Evolutionary conservation across 140 eudicot species (phyloP), one percentile per base, ranked within the genome.

Genomic region (Oenanthe javanica): DNA sequence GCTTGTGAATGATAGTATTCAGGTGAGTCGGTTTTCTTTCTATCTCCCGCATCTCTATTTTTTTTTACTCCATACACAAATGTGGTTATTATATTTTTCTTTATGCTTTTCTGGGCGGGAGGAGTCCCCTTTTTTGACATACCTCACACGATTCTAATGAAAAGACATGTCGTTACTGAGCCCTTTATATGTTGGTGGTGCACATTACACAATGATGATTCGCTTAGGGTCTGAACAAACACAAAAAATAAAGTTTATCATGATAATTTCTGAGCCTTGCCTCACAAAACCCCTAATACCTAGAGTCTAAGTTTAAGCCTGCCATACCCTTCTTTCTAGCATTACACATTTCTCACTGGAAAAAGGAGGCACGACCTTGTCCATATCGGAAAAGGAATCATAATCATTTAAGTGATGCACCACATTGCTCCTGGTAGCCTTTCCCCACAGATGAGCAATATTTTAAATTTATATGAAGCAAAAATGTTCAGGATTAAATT

Each of bases 1-100:
- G 86, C 97, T 94, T 80, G 97, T 94, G 45, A 94, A 91, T 72
- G 96, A 94, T 82, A 86, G 91, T 82, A 82, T 94, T 72, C 97
- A 92, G 94, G 97, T 92, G 83, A 75, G 31, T 31, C 47, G 19
- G 9, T 38, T 16, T 16, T 54, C 10, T 31, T 76, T 14, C 6
- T 38, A 4, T 42, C 16, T 14, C 23, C 18, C 13, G 54, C 9
- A 23, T 27, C 48, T 14, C 21, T 27, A 5, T 66, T 61, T 14
- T 14, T 14, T 47, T 52, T 73, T 25, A 42, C 25, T 73, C 7
- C 40, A 19, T 42, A 16, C 31, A 18, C 3, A 9, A 43, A 10
- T 43, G 1, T n/a, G 50, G 52, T 36, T 16, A 40, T 76, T n/a
- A 27, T 27, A 9, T 27, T 27, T 23, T 31, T 31, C 4, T n/a